Conservation (phyloP, 164 flowering plant genomes). For the Umbilicus rupestris region DNA sequence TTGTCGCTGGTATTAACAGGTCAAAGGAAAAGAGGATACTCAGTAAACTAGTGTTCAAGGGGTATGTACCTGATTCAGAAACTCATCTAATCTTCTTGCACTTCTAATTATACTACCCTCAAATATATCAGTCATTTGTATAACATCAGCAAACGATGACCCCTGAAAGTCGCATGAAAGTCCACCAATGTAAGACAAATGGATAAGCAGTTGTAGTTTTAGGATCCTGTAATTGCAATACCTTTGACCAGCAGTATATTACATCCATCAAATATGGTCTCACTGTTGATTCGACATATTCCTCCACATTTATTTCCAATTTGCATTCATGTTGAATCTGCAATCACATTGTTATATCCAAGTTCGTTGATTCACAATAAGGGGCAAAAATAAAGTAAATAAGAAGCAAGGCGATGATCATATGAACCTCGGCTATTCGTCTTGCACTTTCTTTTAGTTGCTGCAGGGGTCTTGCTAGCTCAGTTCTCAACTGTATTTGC, state of each 20-base stretch:
- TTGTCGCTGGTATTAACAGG: background rate
- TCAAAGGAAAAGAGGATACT: background rate
- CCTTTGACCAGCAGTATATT: conserved; percentile 96
- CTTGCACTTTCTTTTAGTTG: conserved; percentile 97
- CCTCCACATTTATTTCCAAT: conserved; percentile 84
- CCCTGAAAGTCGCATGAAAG: conserved; percentile 37
- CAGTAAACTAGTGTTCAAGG: background rate
- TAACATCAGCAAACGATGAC: conserved; percentile 76
- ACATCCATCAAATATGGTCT: conserved; percentile 98
- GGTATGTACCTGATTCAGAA: conserved; percentile 79
- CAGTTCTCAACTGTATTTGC: conserved; percentile 79
- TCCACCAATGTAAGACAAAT: background rate
- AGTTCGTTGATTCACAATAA: background rate
- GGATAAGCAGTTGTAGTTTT: background rate
- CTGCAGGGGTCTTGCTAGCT: conserved; percentile 83
- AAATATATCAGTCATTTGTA: conserved; percentile 94
- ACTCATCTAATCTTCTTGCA: conserved; percentile 90
- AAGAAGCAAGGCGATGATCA: background rate
- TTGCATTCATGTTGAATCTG: conserved; percentile 98
- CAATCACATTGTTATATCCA: conserved; percentile 12
- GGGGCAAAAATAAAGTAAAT: background rate
- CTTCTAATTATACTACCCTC: conserved; percentile 90
- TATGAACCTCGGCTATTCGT: conserved; percentile 80
- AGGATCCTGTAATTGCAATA: conserved; percentile 16
- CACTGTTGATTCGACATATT: conserved; percentile 86